Percentiles rank a stretch among this genome's conserved stretches.
Conservation (phyloP, 140 eudicot species). For the Oenanthe javanica region DNA sequence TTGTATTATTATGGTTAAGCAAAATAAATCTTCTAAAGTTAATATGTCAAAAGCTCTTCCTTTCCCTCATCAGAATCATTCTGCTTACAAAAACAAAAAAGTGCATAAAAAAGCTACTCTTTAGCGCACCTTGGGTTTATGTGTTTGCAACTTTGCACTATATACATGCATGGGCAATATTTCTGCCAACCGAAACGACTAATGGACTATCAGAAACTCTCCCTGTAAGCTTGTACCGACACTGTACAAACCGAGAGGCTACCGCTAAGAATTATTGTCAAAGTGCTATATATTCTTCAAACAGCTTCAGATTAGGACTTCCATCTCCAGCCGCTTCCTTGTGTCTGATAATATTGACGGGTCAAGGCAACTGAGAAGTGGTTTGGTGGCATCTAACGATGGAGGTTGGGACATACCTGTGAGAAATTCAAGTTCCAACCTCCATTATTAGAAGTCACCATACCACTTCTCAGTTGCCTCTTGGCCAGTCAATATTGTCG, state of each 20-base stretch:
- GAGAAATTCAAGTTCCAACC: slow-evolving; percentile 77
- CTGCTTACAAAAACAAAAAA: no score
- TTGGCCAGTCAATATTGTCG: not conserved
- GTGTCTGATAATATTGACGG: no score
- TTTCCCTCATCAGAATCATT: no score
- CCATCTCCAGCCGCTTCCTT: no score
- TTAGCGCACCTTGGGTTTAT: no score
- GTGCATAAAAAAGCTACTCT: not conserved
- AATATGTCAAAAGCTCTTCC: no score
- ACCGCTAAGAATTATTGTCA: no score
- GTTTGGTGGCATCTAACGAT: slow-evolving; percentile 39
- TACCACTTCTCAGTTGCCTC: slow-evolving; percentile 61
- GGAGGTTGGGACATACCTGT: slow-evolving; percentile 74
- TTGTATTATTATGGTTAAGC: not conserved
- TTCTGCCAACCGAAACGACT: slow-evolving; percentile 57
- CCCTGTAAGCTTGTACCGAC: slow-evolving; percentile 87
- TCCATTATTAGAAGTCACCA: slow-evolving; percentile 39
- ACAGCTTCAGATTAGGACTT: no score
- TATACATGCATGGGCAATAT: no score
- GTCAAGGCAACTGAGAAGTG: slow-evolving; percentile 59
- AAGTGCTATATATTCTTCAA: no score
- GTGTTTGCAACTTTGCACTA: no score
- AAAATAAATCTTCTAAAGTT: not conserved
- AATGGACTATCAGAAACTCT: slow-evolving; percentile 91
- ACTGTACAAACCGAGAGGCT: slow-evolving; percentile 15